Evolutionary conservation across 163 green algal species (phyloP).

Genomic region (Chlamydomonas reinhardtii): DNA sequence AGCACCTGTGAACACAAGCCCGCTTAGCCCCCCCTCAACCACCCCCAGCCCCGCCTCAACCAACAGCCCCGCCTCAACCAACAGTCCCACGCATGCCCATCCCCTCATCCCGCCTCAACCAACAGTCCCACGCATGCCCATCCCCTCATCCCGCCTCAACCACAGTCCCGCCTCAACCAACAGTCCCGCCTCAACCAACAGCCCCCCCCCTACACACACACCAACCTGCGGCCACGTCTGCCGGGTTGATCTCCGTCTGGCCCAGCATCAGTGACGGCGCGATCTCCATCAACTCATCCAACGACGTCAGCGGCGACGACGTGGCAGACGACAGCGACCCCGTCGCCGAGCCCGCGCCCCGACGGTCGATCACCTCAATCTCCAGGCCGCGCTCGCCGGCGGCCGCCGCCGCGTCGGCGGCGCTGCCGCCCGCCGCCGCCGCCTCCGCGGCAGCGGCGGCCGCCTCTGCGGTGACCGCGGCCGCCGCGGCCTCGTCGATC

Average conservation of each 20-base stretch:
- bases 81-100: too few species aligned
- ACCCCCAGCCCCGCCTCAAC: too few species aligned
- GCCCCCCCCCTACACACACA: neutral
- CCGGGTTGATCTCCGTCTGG: conserved; percentile 32
- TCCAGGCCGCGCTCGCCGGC: conserved; percentile 5
- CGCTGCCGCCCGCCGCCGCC: neutral
- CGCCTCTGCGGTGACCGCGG: neutral
- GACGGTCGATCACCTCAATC: neutral
- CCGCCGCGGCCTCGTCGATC: neutral
- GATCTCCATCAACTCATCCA: neutral
- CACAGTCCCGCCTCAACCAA: too few species aligned
- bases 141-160: too few species aligned
- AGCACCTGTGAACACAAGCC: too few species aligned
- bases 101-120: too few species aligned
- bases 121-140: too few species aligned
- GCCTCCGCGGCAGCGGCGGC: neutral
- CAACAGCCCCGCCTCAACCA: too few species aligned
- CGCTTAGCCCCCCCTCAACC: too few species aligned
- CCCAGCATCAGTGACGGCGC: neutral
- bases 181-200: too few species aligned
- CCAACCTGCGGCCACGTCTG: neutral
- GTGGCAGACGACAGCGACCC: neutral
- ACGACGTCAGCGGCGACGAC: neutral
- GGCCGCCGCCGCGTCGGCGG: conserved; percentile 9
- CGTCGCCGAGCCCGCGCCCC: neutral